Evolutionary conservation across 2,329 filamentous ascomycete genomes (phyloP).

Genomic region (Aspergillus novoparasiticus): DNA sequence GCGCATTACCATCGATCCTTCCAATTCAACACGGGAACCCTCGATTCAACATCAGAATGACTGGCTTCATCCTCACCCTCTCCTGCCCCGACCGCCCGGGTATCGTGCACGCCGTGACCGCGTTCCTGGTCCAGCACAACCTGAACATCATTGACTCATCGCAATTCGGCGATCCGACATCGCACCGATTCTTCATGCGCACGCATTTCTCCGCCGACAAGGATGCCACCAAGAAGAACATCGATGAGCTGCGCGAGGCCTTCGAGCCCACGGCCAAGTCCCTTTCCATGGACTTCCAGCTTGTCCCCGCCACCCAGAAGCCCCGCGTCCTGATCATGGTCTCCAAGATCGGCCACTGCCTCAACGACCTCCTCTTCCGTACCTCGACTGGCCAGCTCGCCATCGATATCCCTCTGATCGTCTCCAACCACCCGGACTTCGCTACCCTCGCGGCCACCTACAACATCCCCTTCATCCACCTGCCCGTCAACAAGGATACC

Average conservation of each 20-base stretch:
- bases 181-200: constrained; percentile 83
- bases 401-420: constrained; percentile 75
- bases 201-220: constrained; percentile 71
- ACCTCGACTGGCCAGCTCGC: constrained; percentile 72
- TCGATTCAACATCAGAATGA: constrained; percentile 31
- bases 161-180: constrained; percentile 77
- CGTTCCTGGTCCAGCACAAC: constrained; percentile 70
- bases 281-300: constrained; percentile 71
- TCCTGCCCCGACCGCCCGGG: constrained; percentile 83
- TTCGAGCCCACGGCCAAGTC: constrained; percentile 65
- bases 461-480: constrained; percentile 76
- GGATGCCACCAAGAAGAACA: constrained; percentile 30
- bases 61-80: constrained; percentile 74
- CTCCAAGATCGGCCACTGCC: constrained; percentile 83
- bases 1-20: not conserved
- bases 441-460: constrained; percentile 69
- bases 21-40: constrained; percentile 28
- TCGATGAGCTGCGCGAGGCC: constrained; percentile 55
- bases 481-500: constrained; percentile 77
- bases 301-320: constrained; percentile 69
- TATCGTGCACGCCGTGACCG: constrained; percentile 83
- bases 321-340: constrained; percentile 84
- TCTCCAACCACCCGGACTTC: constrained; percentile 81
- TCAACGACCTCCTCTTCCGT: constrained; percentile 82
- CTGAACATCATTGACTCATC: constrained; percentile 84